phyloP scores from a whole-genome alignment of 176 grass and related monocot species.

The Carex myosuroides region DNA sequence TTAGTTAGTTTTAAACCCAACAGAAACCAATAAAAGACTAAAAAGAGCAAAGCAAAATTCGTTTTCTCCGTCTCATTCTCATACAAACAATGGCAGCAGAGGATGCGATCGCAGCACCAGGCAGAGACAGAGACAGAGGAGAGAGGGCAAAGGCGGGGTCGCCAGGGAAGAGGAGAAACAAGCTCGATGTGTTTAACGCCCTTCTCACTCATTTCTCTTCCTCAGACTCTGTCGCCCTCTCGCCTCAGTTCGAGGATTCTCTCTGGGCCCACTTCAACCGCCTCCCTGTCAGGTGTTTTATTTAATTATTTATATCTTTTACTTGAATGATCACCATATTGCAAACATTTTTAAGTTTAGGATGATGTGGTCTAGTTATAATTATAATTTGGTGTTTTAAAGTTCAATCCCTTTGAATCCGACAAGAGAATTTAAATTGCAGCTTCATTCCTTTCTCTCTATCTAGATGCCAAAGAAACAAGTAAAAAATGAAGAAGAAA shows the following conservation, averaged over 20 bases:
- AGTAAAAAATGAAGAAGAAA: not conserved
- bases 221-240: slow-evolving; percentile 16
- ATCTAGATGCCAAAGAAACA: not conserved
- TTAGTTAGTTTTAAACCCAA: not conserved
- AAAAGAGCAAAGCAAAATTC: not conserved
- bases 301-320: not conserved
- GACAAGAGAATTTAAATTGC: not conserved
- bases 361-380: not conserved
- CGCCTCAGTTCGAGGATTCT: slow-evolving; percentile 42
- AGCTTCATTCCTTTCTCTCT: not conserved
- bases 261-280: slow-evolving; percentile 85
- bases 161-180: slow-evolving; percentile 62
- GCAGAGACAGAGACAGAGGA: not conserved
- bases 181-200: slow-evolving; percentile 27
- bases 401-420: not conserved
- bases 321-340: not conserved
- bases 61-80: not conserved
- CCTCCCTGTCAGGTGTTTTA: slow-evolving; percentile 46
- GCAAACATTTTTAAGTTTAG: not conserved
- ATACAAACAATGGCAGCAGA: slow-evolving; percentile 1
- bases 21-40: not conserved
- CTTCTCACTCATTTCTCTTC: slow-evolving; percentile 18
- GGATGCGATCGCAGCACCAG: slow-evolving; percentile 11
- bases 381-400: not conserved
- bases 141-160: slow-evolving; percentile 28